phyloP scores from a whole-genome alignment of 768 basidiomycete genomes.

The Tricholoma furcatifolium region DNA sequence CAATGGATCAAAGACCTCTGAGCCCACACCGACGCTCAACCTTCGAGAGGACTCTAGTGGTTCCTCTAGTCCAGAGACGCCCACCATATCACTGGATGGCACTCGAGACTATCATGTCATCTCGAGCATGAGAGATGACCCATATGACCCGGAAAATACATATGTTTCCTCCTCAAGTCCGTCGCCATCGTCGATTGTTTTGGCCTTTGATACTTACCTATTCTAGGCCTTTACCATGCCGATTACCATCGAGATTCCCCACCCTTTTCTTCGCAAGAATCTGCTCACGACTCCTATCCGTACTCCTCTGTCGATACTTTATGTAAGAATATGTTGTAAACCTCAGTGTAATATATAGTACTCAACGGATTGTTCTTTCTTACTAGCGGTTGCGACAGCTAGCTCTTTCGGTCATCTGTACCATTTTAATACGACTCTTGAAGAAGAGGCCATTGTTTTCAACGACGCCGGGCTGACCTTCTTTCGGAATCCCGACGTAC shows the following conservation, averaged over 20 bases:
- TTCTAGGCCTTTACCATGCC: constrained; percentile 13
- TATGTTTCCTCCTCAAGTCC: constrained; percentile 16
- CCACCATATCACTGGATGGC: constrained; percentile 24
- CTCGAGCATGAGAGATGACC: constrained; percentile 25
- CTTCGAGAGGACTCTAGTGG: constrained; percentile 44
- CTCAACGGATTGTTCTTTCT: constrained; percentile 44
- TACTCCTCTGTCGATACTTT: constrained; percentile 34
- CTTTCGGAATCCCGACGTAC: constrained; percentile 15
- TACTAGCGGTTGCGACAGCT: constrained; percentile 19
- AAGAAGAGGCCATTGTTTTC: constrained; percentile 2
- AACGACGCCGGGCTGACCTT: background rate
- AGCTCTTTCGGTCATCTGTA: constrained; percentile 30
- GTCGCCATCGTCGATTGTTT: constrained; percentile 28
- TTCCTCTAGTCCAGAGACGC: constrained; percentile 34
- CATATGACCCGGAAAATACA: constrained; percentile 1
- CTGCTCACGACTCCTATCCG: constrained; percentile 17
- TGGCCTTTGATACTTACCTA: constrained; percentile 12
- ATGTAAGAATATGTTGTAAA: constrained; percentile 77
- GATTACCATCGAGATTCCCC: constrained; percentile 20
- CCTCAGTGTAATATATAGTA: constrained; percentile 60
- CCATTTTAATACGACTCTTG: background rate
- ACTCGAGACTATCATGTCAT: constrained; percentile 17
- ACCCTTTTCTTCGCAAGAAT: constrained; percentile 21
- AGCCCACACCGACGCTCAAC: constrained; percentile 54
- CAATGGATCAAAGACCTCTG: constrained; percentile 55